Evolutionary conservation across 202 grass and related monocot species (phyloP), one percentile per base, ranked within the genome.

Genomic region (Miscanthus sacchariflorus): DNA sequence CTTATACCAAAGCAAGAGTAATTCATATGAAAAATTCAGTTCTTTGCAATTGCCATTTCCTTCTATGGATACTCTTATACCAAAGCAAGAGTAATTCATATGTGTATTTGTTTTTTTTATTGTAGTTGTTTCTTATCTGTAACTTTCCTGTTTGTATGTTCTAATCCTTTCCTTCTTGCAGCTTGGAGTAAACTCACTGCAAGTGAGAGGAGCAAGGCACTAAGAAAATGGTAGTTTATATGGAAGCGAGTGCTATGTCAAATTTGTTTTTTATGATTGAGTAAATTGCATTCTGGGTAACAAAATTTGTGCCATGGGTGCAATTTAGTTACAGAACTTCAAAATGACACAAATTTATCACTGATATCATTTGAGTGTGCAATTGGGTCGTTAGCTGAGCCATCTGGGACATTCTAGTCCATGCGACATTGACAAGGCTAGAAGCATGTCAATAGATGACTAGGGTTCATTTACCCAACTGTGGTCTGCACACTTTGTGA

Each of bases 171-270:
- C 12, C 43, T 70, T 85, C 77, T 90, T 58, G 64, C 72, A 99
- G 96, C 94, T 93, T 99, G 96, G 94, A 99, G 96, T 90, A 96
- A 93, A 84, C 86, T 95, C 79, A 99, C 96, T 23, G 96, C 94
- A 58, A 93, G 24, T 88, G 92, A 96, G 72, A 96, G 94, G 89
- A 95, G 94, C 94, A 99, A 96, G 83, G 56, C 83, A 83, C 82
- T 99, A 44, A 99, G 94, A 78, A 99, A 99, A 93, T 99, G 96
- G 96, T 99, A 95, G 5, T 69, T 84, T 83, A 12, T 81, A 88
- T 58, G 64, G 49, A 70, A 69, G 61, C 15, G 68, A 48, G 15
- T 86, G 24, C 33, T 86, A 25, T 74, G 40, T 69, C 30, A 70
- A 50, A 48, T 68, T 42, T 0, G 10, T 21, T 35, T 80, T 86